A percentile compares a stretch with the other conserved stretches of the same genome.
These are phyloP conservation scores for Ensete ventricosum DNA, from an alignment of 176 grass and related monocot genomes.

Conservation along the genomic window DNA sequence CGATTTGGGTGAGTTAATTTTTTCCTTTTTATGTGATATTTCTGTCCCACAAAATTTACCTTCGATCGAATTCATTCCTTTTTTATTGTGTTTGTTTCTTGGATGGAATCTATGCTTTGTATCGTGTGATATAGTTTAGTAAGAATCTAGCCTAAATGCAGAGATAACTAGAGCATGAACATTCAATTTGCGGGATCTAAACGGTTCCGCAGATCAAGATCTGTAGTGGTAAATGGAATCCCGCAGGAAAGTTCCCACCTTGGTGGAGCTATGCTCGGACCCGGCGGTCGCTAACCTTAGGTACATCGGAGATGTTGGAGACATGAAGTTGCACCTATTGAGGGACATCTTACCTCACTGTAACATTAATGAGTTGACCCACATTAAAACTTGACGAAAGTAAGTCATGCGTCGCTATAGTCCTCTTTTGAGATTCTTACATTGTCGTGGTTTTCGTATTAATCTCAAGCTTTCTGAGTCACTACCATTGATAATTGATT, in stretches of 20 bases:
- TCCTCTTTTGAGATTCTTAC: not conserved
- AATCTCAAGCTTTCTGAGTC: not conserved
- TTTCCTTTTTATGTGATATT: no score
- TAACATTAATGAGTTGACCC: constrained; percentile 22
- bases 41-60: no score
- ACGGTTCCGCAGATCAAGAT: not conserved
- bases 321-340: no score
- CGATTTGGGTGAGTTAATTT: no score
- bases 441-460: not conserved
- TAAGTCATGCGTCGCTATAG: constrained; percentile 1
- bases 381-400: constrained; percentile 34
- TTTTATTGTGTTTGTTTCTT: no score
- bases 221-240: constrained; percentile 10
- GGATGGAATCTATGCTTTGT: no score
- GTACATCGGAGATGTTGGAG: no score
- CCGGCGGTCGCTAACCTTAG: constrained; percentile 35
- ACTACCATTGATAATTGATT: not conserved
- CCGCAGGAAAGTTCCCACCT: constrained; percentile 16
- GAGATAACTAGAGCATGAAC: not conserved
- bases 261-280: constrained; percentile 30
- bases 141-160: not conserved
- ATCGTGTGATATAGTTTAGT: no score
- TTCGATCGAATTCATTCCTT: no score
- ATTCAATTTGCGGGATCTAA: not conserved
- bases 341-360: constrained; percentile 43